Base-by-base conservation (phyloP, 2,329 filamentous ascomycete species). In the Parasarocladium wereldwijsianum region DNA sequence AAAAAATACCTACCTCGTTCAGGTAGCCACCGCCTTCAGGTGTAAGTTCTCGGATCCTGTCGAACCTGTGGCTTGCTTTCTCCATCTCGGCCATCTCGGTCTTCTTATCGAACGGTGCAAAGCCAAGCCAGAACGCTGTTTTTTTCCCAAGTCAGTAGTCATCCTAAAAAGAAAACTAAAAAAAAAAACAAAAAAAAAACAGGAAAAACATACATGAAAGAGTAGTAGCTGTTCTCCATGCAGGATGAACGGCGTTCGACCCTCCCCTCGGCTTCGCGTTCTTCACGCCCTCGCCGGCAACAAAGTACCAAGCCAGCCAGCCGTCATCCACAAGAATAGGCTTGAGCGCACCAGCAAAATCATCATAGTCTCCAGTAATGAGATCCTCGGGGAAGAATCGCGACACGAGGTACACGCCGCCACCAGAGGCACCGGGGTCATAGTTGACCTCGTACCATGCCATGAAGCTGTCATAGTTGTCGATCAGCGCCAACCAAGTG, bases 201-300 rank as follows among this genome's bases (percentile, higher is more conserved):
- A 21, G 19, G n/a, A n/a, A 21, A 21, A n/a, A 29, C 27, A 5
- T 15, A 29, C 27, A n/a, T 14, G 27, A 6, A 22, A 29, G 18
- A 6, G 23, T n/a, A n/a, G 17, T 29, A 14, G 17, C 17, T 21
- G 13, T 56, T 11, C 67, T 52, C 64, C 65, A 74, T 0, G 62
- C 61, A 0, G 65, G 64, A 21, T 60, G 58, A 3, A 65, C 54
- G 0, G 63, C 48, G 17, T 62, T 60, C 24, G 55, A 46, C 0
- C 60, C 60, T 0, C 62, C 62, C 12, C 55, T 43, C 0, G 60
- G 58, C 18, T 46, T 43, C 2, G 58, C 62, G 24, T 64, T 40
- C 0, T 49, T 44, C 1, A 64, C 52, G 1, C 57, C 63, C 19
- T 55, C 54, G 0, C 63, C 62, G 2, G 52, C 47, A 0, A 68